Percentiles rank a stretch among this genome's conserved stretches.
phyloP scores from a whole-genome alignment of 768 basidiomycete genomes.

The Phaeotremella skinneri region DNA sequence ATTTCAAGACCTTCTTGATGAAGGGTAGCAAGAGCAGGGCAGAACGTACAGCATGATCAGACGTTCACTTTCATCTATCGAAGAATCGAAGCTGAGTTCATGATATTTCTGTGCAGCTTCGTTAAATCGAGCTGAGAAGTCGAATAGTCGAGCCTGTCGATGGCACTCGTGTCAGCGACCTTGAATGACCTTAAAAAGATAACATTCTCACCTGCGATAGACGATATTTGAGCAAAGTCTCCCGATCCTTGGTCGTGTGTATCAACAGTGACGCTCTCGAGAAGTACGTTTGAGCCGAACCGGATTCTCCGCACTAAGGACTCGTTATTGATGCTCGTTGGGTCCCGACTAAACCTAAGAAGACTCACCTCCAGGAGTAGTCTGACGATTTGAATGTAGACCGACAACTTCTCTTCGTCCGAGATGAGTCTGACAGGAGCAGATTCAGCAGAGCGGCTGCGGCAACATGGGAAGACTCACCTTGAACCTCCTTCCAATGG shows the following conservation, averaged over 20 bases:
- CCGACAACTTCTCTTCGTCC: slow-evolving; percentile 80
- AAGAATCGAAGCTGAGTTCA: slow-evolving; percentile 84
- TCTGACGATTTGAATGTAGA: slow-evolving; percentile 92
- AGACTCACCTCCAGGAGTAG: slow-evolving; percentile 72
- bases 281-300: slow-evolving; percentile 97
- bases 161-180: slow-evolving; percentile 8
- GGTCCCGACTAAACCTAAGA: no score
- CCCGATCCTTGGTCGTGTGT: slow-evolving; percentile 73
- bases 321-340: not conserved
- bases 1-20: not conserved
- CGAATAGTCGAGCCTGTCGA: slow-evolving; percentile 82
- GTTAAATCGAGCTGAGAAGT: slow-evolving; percentile 85
- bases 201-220: slow-evolving; percentile 44
- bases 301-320: slow-evolving; percentile 76
- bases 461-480: slow-evolving; percentile 55
- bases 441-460: slow-evolving; percentile 1
- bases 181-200: not conserved
- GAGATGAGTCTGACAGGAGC: slow-evolving; percentile 57
- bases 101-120: slow-evolving; percentile 94
- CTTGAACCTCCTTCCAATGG: slow-evolving; percentile 85
- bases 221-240: slow-evolving; percentile 56
- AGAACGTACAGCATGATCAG: slow-evolving; percentile 76
- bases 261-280: slow-evolving; percentile 90
- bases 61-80: slow-evolving; percentile 91
- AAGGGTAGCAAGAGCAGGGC: not conserved